Conservation (phyloP, 2,329 filamentous ascomycete genomes). For the Fusarium sp. region DNA sequence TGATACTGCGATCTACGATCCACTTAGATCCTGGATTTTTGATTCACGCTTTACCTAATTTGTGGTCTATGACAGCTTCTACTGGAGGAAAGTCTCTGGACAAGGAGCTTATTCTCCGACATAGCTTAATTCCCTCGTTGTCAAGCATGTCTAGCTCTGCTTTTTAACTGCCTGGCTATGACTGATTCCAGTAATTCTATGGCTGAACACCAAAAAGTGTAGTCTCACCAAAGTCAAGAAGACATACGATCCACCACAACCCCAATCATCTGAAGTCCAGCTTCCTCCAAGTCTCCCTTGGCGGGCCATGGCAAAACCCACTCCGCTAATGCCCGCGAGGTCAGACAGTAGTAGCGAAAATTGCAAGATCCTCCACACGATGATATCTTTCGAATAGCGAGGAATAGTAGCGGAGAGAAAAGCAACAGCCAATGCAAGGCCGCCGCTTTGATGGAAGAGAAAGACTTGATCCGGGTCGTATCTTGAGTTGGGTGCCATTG, state of each 20-base stretch:
- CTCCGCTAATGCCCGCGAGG: neutral
- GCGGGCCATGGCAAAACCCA: neutral
- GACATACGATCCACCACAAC: neutral
- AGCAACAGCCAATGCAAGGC: neutral
- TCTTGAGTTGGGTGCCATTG: neutral
- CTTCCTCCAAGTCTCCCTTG: neutral
- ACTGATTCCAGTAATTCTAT: accelerated
- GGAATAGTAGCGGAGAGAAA: neutral
- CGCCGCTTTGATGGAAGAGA: neutral
- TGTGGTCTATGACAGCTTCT: neutral
- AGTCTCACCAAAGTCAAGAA: neutral
- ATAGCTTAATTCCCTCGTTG: neutral
- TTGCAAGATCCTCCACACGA: neutral
- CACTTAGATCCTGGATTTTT: neutral
- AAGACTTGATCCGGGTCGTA: neutral
- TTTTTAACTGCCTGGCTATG: neutral
- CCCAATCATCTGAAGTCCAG: neutral
- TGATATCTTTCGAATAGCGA: neutral
- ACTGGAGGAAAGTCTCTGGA: neutral
- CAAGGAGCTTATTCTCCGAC: neutral
- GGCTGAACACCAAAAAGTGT: neutral
- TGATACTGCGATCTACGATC: neutral
- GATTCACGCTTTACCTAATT: neutral
- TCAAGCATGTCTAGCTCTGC: neutral
- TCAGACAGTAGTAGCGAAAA: neutral